Base-by-base conservation (phyloP, 2,329 filamentous ascomycete species). In the Cercospora sojina region DNA sequence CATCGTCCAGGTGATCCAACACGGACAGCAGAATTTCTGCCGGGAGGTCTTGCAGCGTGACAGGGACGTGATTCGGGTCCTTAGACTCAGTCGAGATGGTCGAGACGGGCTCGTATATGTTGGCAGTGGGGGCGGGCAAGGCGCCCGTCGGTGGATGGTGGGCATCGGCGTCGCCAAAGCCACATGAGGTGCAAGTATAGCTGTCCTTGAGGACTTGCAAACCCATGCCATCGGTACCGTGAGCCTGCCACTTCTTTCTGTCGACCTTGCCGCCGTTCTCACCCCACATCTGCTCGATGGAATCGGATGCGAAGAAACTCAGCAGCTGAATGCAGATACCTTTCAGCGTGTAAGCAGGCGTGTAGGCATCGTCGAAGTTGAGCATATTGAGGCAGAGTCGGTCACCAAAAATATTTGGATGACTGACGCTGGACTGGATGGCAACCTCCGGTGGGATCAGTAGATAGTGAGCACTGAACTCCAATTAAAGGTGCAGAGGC, bases 311-410 rank as follows among this genome's bases (percentile, higher is more conserved):
- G 60, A 72, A 73, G 64, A 73, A 72, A 55, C 59, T 67, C 18
- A 74, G 64, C 27, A 74, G 63, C 68, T 74, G 71, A 18, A 73
- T 73, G 63, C 69, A 73, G 53, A 74, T 70, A 31, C 69, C 65
- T 41, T 72, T 71, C 13, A 74, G 65, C 1, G 70, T 73, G 56
- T 74, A 74, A 3, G 70, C 71, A 12, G 71, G 67, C 5, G 69
- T 73, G 47, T 71, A 72, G 9, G 59, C 69, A 18, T 68, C 64
- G 18, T 51, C 61, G 13, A 32, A 58, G 53, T 65, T 66, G 13
- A 72, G 65, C 29, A 74, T 69, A 25, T 64, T 67, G 49, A 67
- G 68, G 49, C 72, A 74, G 25, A 74, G 69, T 59, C 69, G 70
- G 43, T 68, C 65, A n/a, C 66, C 38, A 60, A 69, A 71, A 38